Conservation (phyloP, 441 rosid genomes). For the Populus hybrid region DNA sequence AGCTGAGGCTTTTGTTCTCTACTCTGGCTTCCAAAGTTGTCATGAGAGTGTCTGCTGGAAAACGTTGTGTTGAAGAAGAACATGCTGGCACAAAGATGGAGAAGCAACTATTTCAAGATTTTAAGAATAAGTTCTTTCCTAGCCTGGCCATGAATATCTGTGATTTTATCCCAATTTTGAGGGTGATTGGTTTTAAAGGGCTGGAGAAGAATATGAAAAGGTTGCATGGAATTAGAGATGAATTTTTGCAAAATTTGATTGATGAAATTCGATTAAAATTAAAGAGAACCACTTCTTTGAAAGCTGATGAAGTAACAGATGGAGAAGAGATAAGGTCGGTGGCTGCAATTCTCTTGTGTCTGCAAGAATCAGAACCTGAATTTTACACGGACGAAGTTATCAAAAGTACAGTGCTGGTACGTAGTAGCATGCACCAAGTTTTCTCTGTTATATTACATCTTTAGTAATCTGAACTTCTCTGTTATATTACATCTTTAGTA, state of each 20-base stretch:
- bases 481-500: no score
- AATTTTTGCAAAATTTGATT: conserved; percentile 37
- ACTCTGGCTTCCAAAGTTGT: conserved; percentile 9
- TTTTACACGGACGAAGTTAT: no score
- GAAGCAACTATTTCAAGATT: conserved; percentile 27
- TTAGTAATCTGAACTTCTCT: no score
- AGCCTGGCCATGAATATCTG: conserved; percentile 32
- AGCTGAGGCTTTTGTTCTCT: conserved; percentile 15
- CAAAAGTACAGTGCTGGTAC: no score
- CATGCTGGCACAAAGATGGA: conserved; percentile 14
- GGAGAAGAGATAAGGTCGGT: conserved; percentile 18
- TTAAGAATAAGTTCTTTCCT: conserved; percentile 35
- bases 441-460: no score
- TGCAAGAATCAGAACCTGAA: no score
- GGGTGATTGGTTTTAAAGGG: conserved; percentile 34
- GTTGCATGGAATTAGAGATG: conserved; percentile 38
- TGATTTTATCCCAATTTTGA: conserved; percentile 48
- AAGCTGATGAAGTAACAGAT: not conserved
- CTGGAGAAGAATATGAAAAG: conserved; percentile 27
- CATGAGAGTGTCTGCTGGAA: conserved; percentile 13
- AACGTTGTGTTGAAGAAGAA: conserved; percentile 6
- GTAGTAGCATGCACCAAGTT: no score
- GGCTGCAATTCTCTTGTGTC: conserved; percentile 28
- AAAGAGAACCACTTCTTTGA: conserved; percentile 7
- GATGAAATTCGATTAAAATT: conserved; percentile 31